These are phyloP conservation scores for Jaapia argillacea DNA, from an alignment of 768 basidiomycete species.

Conservation along the genomic window DNA sequence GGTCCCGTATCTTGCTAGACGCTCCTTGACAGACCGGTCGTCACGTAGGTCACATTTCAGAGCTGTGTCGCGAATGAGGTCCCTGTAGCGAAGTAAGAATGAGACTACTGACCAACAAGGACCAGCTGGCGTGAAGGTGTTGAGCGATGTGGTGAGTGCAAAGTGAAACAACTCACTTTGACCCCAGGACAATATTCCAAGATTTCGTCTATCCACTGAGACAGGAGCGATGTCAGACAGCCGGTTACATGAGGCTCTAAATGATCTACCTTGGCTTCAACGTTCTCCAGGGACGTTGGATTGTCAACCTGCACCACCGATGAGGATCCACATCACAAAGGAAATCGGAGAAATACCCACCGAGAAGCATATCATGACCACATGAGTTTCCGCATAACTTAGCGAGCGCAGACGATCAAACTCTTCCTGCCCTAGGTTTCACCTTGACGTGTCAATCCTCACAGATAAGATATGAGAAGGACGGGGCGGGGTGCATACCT, in stretches of 20 bases:
- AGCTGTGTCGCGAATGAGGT: constrained; percentile 32
- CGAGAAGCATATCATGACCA: constrained; percentile 94
- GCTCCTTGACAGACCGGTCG: constrained; percentile 61
- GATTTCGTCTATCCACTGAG: constrained; percentile 89
- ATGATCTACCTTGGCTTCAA: constrained; percentile 75
- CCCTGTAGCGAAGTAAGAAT: constrained; percentile 6
- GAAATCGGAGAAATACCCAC: too few species aligned
- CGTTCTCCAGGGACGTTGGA: constrained; percentile 90
- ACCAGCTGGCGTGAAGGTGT: constrained; percentile 44
- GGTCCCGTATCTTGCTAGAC: constrained; percentile 57
- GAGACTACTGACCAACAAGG: constrained; percentile 63
- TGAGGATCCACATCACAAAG: too few species aligned
- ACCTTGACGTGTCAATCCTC: constrained; percentile 19
- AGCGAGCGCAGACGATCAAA: constrained; percentile 89
- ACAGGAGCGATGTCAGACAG: constrained; percentile 3
- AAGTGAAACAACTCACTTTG: constrained; percentile 43
- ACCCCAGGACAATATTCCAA: constrained; percentile 91
- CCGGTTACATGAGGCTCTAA: neutral
- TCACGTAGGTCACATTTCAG: constrained; percentile 95
- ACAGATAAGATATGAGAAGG: neutral
- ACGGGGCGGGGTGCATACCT: constrained; percentile 38
- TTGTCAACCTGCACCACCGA: constrained; percentile 95
- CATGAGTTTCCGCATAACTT: constrained; percentile 95
- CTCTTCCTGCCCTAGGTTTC: constrained; percentile 75
- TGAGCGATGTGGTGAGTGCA: constrained; percentile 4